These are phyloP conservation scores for Knufia petricola DNA, from an alignment of 2,329 filamentous ascomycete genomes.

Conservation along the genomic window DNA sequence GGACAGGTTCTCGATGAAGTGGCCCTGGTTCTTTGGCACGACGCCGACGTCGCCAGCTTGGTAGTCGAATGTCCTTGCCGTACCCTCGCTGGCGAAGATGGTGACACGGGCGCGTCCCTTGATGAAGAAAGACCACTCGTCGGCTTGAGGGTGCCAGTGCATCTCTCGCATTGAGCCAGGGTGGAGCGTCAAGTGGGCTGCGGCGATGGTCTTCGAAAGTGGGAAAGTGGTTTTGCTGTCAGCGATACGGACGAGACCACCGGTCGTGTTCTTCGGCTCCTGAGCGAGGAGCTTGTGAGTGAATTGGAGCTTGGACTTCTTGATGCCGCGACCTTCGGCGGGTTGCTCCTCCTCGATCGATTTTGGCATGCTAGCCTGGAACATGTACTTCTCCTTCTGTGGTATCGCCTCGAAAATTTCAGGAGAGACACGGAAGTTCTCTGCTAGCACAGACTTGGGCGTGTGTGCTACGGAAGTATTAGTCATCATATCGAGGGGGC, in stretches of 20 bases:
- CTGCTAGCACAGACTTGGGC: slow-evolving; percentile 59
- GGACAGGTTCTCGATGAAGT: slow-evolving; percentile 70
- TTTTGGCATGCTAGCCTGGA: slow-evolving; percentile 57
- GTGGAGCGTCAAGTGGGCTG: slow-evolving; percentile 60
- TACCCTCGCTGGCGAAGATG: slow-evolving; percentile 60
- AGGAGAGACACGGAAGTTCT: slow-evolving; percentile 65
- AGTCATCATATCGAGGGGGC: too few species aligned
- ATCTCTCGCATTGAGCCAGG: slow-evolving; percentile 67
- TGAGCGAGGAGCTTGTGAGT: slow-evolving; percentile 64
- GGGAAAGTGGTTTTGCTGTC: slow-evolving; percentile 64
- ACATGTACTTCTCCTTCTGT: slow-evolving; percentile 62
- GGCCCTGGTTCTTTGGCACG: slow-evolving; percentile 66
- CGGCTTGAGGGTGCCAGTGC: slow-evolving; percentile 72
- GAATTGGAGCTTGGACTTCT: slow-evolving; percentile 59
- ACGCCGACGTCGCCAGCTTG: slow-evolving; percentile 65
- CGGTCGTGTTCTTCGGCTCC: slow-evolving; percentile 54
- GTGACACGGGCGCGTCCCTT: slow-evolving; percentile 61
- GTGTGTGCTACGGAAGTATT: slow-evolving; percentile 62
- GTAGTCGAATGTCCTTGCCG: slow-evolving; percentile 67
- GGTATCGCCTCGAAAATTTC: slow-evolving; percentile 62
- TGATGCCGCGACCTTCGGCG: slow-evolving; percentile 41
- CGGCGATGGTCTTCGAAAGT: slow-evolving; percentile 62
- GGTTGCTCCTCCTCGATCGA: slow-evolving; percentile 58
- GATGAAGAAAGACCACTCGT: slow-evolving; percentile 76
- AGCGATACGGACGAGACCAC: slow-evolving; percentile 62